These are phyloP conservation scores for Spergularia azorica DNA, from an alignment of 179 eudicot genomes.

Conservation along the genomic window DNA sequence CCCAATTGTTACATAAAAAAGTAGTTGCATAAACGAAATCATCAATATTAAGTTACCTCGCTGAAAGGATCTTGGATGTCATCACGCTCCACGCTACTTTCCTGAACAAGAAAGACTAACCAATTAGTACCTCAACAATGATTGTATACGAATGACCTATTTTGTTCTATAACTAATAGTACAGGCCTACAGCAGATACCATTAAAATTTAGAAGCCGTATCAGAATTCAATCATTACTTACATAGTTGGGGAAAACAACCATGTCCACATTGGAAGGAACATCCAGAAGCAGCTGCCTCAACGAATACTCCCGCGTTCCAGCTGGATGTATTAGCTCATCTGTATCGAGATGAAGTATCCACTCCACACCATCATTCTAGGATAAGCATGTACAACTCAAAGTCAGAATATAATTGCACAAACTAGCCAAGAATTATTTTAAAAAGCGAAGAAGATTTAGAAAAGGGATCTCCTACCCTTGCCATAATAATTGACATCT, in stretches of 20 bases:
- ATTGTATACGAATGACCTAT: background rate
- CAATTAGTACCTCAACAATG: constrained; percentile 9
- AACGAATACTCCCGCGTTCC: constrained; percentile 84
- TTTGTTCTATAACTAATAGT: background rate
- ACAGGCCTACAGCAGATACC: background rate
- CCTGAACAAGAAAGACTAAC: constrained; percentile 39
- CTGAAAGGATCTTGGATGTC: constrained; percentile 81
- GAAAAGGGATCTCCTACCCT: constrained; percentile 52
- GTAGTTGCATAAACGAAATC: background rate
- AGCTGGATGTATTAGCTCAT: constrained; percentile 84
- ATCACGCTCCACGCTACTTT: constrained; percentile 85
- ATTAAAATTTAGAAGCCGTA: constrained; percentile 3
- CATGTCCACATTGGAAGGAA: constrained; percentile 82
- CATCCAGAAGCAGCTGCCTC: constrained; percentile 69
- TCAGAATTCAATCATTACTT: constrained; percentile 35
- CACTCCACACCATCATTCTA: constrained; percentile 77
- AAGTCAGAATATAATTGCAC: background rate
- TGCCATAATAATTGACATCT: constrained; percentile 96
- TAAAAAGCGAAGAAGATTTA: too few species aligned
- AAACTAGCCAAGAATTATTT: background rate
- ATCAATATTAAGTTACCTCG: constrained; percentile 47
- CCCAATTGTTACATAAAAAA: background rate
- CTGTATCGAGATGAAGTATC: constrained; percentile 93
- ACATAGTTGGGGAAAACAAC: constrained; percentile 89
- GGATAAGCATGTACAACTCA: background rate